Conservation (phyloP, 495 filamentous ascomycete genomes). For the Hypoxylon lenormandii region DNA sequence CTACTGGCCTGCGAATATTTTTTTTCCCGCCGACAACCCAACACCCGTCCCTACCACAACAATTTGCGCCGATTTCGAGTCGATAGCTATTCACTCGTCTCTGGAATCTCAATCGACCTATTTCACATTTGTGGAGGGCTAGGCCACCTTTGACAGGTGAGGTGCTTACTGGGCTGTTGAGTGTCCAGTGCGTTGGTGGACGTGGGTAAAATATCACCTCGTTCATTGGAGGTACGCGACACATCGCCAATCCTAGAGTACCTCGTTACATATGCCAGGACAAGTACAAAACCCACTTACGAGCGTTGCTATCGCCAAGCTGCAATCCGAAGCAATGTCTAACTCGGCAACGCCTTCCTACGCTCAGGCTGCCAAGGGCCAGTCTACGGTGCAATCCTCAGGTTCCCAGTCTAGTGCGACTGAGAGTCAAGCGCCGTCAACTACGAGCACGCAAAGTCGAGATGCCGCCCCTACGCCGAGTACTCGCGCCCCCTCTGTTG, state of each 20-base stretch:
- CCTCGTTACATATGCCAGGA: constrained; percentile 30
- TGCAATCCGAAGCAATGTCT: constrained; percentile 52
- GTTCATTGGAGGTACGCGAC: constrained; percentile 46
- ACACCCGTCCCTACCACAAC: background rate
- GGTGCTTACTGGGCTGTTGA: constrained; percentile 43
- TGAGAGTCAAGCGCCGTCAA: constrained; percentile 73
- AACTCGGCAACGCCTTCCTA: constrained; percentile 79
- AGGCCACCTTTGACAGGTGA: constrained; percentile 30
- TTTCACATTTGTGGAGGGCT: constrained; percentile 30
- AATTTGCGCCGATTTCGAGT: constrained; percentile 21
- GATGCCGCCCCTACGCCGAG: constrained; percentile 70
- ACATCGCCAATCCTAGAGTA: constrained; percentile 33
- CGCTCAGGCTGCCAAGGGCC: constrained; percentile 90
- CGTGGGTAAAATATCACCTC: constrained; percentile 44
- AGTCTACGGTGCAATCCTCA: constrained; percentile 50
- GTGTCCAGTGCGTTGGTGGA: constrained; percentile 48
- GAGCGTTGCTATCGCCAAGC: constrained; percentile 34
- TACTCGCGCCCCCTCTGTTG: constrained; percentile 48
- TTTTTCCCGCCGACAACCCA: constrained; percentile 13
- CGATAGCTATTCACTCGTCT: constrained; percentile 14
- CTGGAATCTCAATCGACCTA: constrained; percentile 33
- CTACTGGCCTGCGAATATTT: constrained; percentile 23
- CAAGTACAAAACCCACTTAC: constrained; percentile 35
- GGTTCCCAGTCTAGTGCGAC: constrained; percentile 71
- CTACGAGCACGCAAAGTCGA: constrained; percentile 73